Evolutionary conservation across 2,329 filamentous ascomycete species (phyloP).

Genomic region (Aspergillus oerlinghausenensis): DNA sequence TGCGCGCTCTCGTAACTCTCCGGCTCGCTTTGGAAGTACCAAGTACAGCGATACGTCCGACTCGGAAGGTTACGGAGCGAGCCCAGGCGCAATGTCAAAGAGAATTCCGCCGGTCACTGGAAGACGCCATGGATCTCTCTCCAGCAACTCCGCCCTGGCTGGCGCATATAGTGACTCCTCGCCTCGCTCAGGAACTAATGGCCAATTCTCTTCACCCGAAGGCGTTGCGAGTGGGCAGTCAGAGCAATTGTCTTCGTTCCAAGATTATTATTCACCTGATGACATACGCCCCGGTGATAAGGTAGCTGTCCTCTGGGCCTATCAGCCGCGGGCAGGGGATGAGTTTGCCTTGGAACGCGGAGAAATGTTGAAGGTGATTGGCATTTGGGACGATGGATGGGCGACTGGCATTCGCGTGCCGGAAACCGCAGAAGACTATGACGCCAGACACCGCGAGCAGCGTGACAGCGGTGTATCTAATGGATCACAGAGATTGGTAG

Average conservation of each 20-base stretch:
- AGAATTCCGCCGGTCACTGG: slow-evolving; percentile 42
- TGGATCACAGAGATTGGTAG: slow-evolving; percentile 58
- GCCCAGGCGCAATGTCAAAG: slow-evolving; percentile 63
- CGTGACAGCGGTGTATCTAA: slow-evolving; percentile 92
- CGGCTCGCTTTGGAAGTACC: slow-evolving; percentile 44
- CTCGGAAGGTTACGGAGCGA: slow-evolving; percentile 68
- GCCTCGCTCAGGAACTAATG: slow-evolving; percentile 62
- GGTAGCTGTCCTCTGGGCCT: slow-evolving; percentile 91
- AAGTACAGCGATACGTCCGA: slow-evolving; percentile 49
- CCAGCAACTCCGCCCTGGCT: slow-evolving; percentile 73
- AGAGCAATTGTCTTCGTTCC: slow-evolving; percentile 93
- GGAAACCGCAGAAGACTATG: slow-evolving; percentile 85
- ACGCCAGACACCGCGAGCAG: slow-evolving; percentile 68
- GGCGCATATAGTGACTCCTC: slow-evolving; percentile 63
- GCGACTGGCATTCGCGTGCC: slow-evolving; percentile 83
- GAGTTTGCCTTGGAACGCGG: slow-evolving; percentile 91
- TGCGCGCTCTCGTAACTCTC: slow-evolving; percentile 49
- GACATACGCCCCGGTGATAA: slow-evolving; percentile 89
- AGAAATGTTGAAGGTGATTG: slow-evolving; percentile 96
- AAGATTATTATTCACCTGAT: slow-evolving; percentile 97
- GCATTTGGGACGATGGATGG: slow-evolving; percentile 99
- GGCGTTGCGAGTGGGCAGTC: slow-evolving; percentile 84
- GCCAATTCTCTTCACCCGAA: slow-evolving; percentile 77
- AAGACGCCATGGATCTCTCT: slow-evolving; percentile 81
- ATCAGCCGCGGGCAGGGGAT: slow-evolving; percentile 87